Conservation (phyloP, 169 alveolate genomes). For the Cryptosporidium xiaoi region DNA sequence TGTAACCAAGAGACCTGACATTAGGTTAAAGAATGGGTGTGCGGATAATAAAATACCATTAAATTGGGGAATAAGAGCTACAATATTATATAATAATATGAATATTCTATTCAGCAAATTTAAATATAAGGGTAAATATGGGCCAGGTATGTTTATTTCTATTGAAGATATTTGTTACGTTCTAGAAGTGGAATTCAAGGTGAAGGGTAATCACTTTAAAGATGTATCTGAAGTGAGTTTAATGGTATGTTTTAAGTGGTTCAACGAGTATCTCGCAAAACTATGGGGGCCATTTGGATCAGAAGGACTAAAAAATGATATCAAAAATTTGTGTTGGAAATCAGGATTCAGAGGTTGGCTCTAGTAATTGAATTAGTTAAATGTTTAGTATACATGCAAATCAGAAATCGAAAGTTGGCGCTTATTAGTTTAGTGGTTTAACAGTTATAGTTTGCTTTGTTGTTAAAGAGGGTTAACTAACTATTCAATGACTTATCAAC, state of each 20-base stretch:
- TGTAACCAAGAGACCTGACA: neutral
- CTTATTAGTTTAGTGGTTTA: too few species aligned
- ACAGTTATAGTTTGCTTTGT: neutral
- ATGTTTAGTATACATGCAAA: neutral
- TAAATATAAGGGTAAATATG: slow-evolving; percentile 15
- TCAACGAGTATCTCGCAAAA: slow-evolving; percentile 25
- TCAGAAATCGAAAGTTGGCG: neutral
- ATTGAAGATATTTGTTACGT: slow-evolving; percentile 70
- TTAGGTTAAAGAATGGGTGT: slow-evolving; percentile 28
- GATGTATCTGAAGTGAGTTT: slow-evolving; percentile 52
- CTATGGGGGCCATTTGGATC: slow-evolving; percentile 58
- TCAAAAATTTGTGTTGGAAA: slow-evolving; percentile 58
- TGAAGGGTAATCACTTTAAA: slow-evolving; percentile 38
- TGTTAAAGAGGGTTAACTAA: neutral
- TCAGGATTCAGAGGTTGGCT: slow-evolving; percentile 72
- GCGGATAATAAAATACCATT: slow-evolving; percentile 24
- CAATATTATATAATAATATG: slow-evolving; percentile 20
- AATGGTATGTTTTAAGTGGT: slow-evolving; percentile 36
- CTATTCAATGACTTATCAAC: neutral
- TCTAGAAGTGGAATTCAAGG: slow-evolving; percentile 61
- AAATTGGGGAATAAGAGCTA: slow-evolving; percentile 67
- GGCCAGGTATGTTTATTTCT: slow-evolving; percentile 18
- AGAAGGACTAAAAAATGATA: neutral
- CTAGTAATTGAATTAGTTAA: neutral
- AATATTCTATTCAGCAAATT: neutral